phyloP scores from a whole-genome alignment of 2,329 filamentous ascomycete species.

The Cytospora leucostoma region DNA sequence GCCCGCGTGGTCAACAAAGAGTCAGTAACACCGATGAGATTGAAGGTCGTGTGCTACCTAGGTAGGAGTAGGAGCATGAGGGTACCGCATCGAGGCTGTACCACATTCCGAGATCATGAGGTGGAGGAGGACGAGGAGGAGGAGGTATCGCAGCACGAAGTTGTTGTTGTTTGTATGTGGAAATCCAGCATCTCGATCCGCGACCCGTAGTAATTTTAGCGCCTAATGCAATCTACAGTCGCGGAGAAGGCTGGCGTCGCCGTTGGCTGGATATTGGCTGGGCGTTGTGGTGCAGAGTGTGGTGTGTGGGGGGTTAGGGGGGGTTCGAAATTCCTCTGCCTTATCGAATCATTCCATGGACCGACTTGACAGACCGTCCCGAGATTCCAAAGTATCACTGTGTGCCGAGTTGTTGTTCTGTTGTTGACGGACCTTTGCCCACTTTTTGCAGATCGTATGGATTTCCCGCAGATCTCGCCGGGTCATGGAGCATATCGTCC shows the following conservation, averaged over 20 bases:
- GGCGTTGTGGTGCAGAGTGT: neutral
- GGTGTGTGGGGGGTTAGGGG: constrained; percentile 9
- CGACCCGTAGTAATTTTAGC: constrained; percentile 19
- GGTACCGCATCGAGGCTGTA: no score
- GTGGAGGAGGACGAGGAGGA: neutral
- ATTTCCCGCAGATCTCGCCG: neutral
- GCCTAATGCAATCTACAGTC: constrained; percentile 21
- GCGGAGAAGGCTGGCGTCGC: constrained; percentile 8
- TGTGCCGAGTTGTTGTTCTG: neutral
- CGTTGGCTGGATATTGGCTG: constrained; percentile 16
- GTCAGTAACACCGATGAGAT: neutral
- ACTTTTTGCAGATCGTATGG: neutral
- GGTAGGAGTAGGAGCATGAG: neutral
- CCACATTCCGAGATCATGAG: no score
- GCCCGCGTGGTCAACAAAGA: neutral
- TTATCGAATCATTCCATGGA: constrained; percentile 19
- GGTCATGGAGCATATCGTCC: neutral
- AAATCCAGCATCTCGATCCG: constrained; percentile 23
- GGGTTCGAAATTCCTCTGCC: neutral
- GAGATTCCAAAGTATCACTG: neutral
- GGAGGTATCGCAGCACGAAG: neutral
- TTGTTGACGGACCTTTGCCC: neutral
- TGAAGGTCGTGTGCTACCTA: neutral
- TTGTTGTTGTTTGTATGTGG: neutral
- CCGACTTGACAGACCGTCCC: constrained; percentile 5